These are phyloP conservation scores for Fusarium torreyae DNA, from an alignment of 2,329 filamentous ascomycete species.

Conservation along the genomic window DNA sequence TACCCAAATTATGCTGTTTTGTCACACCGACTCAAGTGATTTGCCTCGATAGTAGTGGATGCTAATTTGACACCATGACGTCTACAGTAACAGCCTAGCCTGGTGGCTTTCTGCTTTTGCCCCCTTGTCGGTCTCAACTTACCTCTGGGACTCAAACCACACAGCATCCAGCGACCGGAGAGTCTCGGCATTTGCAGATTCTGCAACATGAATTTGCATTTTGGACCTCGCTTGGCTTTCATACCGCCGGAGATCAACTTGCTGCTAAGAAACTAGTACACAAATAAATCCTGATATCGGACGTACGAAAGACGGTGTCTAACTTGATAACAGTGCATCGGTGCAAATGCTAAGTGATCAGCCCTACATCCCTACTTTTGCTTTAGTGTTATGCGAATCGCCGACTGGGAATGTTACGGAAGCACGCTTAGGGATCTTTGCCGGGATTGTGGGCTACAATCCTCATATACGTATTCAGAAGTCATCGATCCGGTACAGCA, in stretches of 20 bases:
- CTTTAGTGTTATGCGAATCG: no score
- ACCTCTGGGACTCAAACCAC: background rate
- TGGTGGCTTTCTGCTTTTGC: constrained; percentile 1
- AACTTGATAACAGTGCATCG: no score
- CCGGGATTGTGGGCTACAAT: no score
- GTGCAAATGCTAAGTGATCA: no score
- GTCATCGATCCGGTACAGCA: no score
- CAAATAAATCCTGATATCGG: no score
- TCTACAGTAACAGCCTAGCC: background rate
- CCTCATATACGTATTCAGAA: background rate
- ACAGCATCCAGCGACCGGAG: background rate
- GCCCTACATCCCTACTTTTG: no score
- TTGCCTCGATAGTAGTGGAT: constrained; percentile 3
- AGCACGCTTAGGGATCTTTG: no score
- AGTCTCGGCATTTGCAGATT: constrained; percentile 1
- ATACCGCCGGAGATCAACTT: no score
- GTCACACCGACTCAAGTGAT: constrained; percentile 24
- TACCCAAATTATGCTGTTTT: constrained; percentile 6
- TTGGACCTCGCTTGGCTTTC: background rate
- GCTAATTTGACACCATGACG: constrained; percentile 11
- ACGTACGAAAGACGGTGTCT: no score
- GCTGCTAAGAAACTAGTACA: no score
- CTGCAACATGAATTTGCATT: background rate
- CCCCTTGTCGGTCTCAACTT: background rate
- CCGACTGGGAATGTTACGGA: no score